Base-by-base conservation (phyloP, 2,329 filamentous ascomycete genomes). In the Aspergillus chevalieri region DNA sequence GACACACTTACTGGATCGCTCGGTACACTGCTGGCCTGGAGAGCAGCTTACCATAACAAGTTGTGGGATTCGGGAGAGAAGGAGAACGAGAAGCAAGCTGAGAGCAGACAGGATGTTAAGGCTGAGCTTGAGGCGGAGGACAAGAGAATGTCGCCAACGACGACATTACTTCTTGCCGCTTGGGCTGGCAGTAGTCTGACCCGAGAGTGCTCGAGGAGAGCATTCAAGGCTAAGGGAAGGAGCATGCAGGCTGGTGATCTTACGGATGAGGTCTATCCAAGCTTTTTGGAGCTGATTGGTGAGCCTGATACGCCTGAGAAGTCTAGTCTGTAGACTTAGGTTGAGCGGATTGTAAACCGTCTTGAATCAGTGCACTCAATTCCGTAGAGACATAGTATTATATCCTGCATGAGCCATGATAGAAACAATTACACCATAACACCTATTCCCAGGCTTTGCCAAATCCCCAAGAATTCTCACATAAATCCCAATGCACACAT, bases 241-340 rank as follows among this genome's bases (percentile, higher is more conserved):
- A 89, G 87, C 64, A 73, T 98, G 65, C 93, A 97, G 74, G 93
- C 93, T 1, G 90, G 87, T 58, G 93, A 97, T 70, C 72, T 98
- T 65, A 96, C 92, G 0, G 89, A 93, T 15, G 86, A 95, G 71
- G 87, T 98, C 8, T 86, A 95, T 62, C 75, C 75, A 30, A 87
- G 90, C 0, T 97, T 96, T 68, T 68, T 87, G 61, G 83, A 83
- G 52, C 68, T 95, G 15, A 86, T 96, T 63, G 91, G 89, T 0
- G 87, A 91, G 57, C 77, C 79, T 3, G 80, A 79, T 34, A 74
- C 61, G 14, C 64, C 69, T 26, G 71, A 71, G 49, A 53, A 58
- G 30, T 61, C 38, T 12, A 41, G 57, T 46, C 59, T 67, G 14
- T 67, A 65, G 55, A 67, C 19, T 36, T 36, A 9, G 41, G 15